Percentiles rank a stretch among this genome's conserved stretches.
Conservation (phyloP, 148 eudicot genomes). For the Camellia granthamiana region DNA sequence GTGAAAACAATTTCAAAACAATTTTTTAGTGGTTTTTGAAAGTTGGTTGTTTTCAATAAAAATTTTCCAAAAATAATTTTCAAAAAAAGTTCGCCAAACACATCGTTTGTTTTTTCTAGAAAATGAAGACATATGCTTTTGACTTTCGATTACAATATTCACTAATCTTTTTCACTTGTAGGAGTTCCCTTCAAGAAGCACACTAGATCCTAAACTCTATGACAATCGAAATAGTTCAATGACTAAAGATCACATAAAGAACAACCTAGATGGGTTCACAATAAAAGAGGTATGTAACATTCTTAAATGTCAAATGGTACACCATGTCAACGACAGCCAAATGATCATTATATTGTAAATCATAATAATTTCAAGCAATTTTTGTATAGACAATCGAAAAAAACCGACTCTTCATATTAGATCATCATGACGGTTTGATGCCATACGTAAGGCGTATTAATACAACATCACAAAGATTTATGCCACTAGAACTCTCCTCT, state of each 20-base stretch:
- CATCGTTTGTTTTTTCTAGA: neutral
- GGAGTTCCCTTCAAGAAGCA: slow-evolving; percentile 68
- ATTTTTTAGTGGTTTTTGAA: too few relatives aligned
- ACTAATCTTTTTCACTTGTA: slow-evolving; percentile 4
- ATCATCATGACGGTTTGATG: slow-evolving; percentile 24
- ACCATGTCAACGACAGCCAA: neutral
- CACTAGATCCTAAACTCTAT: slow-evolving; percentile 53
- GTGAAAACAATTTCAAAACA: too few relatives aligned
- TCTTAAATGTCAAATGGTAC: neutral
- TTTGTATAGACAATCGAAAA: slow-evolving; percentile 9
- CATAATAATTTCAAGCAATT: neutral
- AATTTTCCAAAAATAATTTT: too few relatives aligned
- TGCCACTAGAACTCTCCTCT: slow-evolving; percentile 23
- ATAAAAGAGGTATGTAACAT: slow-evolving; percentile 45
- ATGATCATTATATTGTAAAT: neutral
- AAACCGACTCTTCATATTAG: slow-evolving; percentile 18
- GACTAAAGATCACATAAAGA: slow-evolving; percentile 49
- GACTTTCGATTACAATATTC: too few relatives aligned
- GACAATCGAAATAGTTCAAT: slow-evolving; percentile 72
- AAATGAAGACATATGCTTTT: neutral
- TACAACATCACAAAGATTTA: slow-evolving; percentile 16
- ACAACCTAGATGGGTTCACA: slow-evolving; percentile 47
- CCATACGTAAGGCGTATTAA: slow-evolving; percentile 22
- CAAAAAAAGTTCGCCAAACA: neutral
- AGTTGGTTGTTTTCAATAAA: too few relatives aligned